Base-by-base conservation (phyloP, 2,329 filamentous ascomycete genomes). In the Ilyonectria robusta region DNA sequence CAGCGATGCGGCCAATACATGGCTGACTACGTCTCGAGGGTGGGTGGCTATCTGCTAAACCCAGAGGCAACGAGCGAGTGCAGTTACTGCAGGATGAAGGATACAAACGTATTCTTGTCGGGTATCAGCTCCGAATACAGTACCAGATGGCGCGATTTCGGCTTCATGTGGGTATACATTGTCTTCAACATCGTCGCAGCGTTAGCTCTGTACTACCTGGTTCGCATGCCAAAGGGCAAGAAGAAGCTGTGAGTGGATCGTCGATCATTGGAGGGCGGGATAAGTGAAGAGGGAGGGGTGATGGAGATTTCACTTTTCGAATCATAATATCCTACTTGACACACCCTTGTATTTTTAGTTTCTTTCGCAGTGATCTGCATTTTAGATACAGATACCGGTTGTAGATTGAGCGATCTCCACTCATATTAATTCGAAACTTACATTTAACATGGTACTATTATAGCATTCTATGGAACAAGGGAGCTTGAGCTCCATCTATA, bases 111-210 rank as follows among this genome's bases (percentile, higher is more conserved):
- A 4, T 88, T 85, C 75, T 78, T 90, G 50, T 76, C 82, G 0
- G 70, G 65, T 0, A 83, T 88, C 59, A 82, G 83, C 59, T 84
- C 87, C 65, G 77, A 83, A 68, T 92, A 91, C 75, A 77, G 71
- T 31, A 81, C 91, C 31, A 81, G 89, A 40, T 93, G 91, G 91
- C 85, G 90, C 64, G 92, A 93, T 77, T 91, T 90, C 75, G 91
- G 89, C 11, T 81, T 92, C 35, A 78, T 89, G 37, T 90, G 86
- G 82, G 84, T 82, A 0, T 91, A 87, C 69, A 83, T 89, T 65
- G 75, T 82, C 23, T 88, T 91, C 77, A 91, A 91, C 75, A 78
- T 89, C 23, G 77, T 78, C 23, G 86, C 83, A 0, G 87, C 88
- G 0, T 76, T 90, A 23, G 75, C 81, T 7, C 76, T 90, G 47